A percentile compares a stretch with the other conserved stretches of the same genome.
Conservation (phyloP, 257 asterid genomes). For the Fraxinus pennsylvanica region DNA sequence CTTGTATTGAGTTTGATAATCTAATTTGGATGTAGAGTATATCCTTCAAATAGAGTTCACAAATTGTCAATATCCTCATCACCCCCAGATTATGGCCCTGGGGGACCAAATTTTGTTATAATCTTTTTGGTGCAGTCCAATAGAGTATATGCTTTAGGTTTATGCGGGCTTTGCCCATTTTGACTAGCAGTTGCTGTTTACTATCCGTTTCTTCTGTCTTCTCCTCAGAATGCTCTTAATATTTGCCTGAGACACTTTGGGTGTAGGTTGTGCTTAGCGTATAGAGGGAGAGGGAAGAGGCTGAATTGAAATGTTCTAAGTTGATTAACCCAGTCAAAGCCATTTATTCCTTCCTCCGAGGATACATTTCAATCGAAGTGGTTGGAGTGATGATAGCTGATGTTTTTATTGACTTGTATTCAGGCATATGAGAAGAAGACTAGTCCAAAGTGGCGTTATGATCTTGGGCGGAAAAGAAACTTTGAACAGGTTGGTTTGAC, state of each 20-base stretch:
- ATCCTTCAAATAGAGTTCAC: background rate
- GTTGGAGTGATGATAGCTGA: conserved; percentile 4
- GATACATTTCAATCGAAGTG: background rate
- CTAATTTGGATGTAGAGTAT: background rate
- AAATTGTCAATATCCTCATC: background rate
- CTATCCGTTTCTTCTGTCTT: background rate
- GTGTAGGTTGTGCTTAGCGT: background rate
- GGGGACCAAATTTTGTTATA: background rate
- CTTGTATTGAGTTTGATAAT: conserved; percentile 6
- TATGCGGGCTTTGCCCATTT: background rate
- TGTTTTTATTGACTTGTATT: conserved; percentile 10
- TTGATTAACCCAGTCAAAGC: background rate
- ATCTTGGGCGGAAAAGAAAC: conserved; percentile 60
- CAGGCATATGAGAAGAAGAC: conserved; percentile 65
- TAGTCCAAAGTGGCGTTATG: conserved; percentile 57
- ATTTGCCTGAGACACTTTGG: background rate
- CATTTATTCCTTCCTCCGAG: background rate
- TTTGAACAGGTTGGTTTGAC: conserved; percentile 40
- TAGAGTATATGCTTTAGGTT: background rate
- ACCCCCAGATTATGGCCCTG: background rate
- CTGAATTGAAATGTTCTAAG: background rate
- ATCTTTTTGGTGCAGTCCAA: background rate
- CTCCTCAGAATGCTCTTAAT: background rate
- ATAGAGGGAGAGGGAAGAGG: background rate
- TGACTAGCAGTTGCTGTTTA: background rate